A percentile compares a stretch with the other conserved stretches of the same genome.
Evolutionary conservation across 2,329 filamentous ascomycete species (phyloP).

Genomic region (Beauveria pseudobassiana): DNA sequence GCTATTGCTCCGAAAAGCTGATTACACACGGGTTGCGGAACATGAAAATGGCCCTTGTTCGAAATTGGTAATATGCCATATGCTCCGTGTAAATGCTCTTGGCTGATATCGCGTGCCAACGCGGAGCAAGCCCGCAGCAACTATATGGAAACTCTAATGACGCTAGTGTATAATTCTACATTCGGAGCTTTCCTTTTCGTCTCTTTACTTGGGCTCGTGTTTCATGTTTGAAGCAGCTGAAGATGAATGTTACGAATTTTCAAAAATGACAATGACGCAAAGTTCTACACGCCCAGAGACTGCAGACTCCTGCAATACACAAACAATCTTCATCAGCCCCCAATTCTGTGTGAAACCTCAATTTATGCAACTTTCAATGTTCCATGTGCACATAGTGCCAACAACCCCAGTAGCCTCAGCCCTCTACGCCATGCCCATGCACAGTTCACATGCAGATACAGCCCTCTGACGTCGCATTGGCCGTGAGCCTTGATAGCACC

Average conservation of each 20-base stretch:
- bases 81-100: not conserved
- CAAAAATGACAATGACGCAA: not conserved
- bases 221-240: not conserved
- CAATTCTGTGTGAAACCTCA: no score
- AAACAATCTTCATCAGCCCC: no score
- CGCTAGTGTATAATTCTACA: not conserved
- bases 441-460: constrained; percentile 9
- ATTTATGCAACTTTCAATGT: no score
- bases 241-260: not conserved
- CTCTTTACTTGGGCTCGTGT: not conserved
- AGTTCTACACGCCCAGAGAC: no score
- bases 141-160: not conserved
- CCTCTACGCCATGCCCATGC: not conserved
- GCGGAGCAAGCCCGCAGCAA: not conserved
- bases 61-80: not conserved
- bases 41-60: not conserved
- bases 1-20: not conserved
- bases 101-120: not conserved
- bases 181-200: not conserved
- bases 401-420: not conserved
- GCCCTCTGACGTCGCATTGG: constrained; percentile 7
- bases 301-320: not conserved
- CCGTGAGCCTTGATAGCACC: not conserved
- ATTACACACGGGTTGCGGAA: not conserved
- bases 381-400: not conserved